These are phyloP conservation scores for Vaccinium darrowii DNA, from an alignment of 148 eudicot species.

Conservation along the genomic window DNA sequence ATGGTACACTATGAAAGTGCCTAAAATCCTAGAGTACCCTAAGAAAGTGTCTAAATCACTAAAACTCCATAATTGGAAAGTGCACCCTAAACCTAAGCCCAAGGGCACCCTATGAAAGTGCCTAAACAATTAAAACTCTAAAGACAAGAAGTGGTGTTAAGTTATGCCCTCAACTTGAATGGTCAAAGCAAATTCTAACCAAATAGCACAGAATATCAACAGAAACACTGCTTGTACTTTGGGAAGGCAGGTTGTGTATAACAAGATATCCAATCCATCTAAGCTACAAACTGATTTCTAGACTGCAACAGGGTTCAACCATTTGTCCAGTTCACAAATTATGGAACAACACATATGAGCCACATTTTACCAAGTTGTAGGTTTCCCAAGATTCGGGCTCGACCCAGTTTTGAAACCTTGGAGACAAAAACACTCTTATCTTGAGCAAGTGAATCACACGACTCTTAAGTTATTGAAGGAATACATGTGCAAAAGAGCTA, in stretches of 20 bases:
- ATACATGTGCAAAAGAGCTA: conserved; percentile 52
- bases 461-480: background rate
- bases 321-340: too few relatives aligned
- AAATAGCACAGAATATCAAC: background rate
- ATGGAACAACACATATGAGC: background rate
- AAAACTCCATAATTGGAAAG: too few relatives aligned
- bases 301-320: too few relatives aligned
- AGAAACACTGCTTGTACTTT: background rate
- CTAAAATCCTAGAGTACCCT: too few relatives aligned
- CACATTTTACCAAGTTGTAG: background rate
- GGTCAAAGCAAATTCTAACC: background rate
- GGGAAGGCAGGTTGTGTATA: background rate
- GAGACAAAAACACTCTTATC: too few relatives aligned
- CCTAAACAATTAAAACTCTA: too few relatives aligned
- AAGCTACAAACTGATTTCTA: background rate
- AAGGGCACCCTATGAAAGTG: too few relatives aligned
- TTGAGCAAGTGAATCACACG: background rate
- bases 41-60: too few relatives aligned
- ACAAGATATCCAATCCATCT: background rate
- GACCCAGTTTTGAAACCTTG: background rate
- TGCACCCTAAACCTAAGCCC: too few relatives aligned
- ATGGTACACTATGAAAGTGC: too few relatives aligned
- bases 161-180: background rate
- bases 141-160: background rate
- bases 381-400: background rate